These are phyloP conservation scores for Graphium sp. DNA, from an alignment of 2,329 filamentous ascomycete genomes.

Conservation along the genomic window DNA sequence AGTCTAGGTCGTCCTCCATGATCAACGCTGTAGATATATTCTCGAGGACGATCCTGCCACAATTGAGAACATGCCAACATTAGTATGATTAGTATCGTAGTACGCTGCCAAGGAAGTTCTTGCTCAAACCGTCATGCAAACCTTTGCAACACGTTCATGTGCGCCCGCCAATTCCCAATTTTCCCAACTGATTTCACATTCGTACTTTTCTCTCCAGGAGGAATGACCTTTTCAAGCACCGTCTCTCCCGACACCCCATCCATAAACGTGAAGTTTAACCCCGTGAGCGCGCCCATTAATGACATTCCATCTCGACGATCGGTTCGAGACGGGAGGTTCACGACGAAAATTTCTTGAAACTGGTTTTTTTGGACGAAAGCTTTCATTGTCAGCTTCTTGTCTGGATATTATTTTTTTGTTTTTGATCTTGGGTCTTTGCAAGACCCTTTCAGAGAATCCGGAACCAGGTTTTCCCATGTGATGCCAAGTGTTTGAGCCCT, in stretches of 20 bases:
- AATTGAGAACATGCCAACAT: too few relatives aligned
- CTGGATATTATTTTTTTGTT: not conserved
- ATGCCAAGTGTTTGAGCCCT: not conserved
- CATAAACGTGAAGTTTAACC: slow-evolving; percentile 25
- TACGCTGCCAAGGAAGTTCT: not conserved
- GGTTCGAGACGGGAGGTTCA: slow-evolving; percentile 29
- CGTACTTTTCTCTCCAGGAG: not conserved
- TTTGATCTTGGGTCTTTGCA: not conserved
- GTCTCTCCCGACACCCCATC: slow-evolving; percentile 22
- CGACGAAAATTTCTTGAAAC: slow-evolving; percentile 36
- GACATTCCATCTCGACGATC: slow-evolving; percentile 33
- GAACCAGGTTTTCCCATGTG: slow-evolving; percentile 1
- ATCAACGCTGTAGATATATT: slow-evolving; percentile 29
- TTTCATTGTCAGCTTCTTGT: not conserved
- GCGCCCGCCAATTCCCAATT: slow-evolving; percentile 16
- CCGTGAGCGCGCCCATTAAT: slow-evolving; percentile 25
- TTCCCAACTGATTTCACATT: slow-evolving; percentile 1
- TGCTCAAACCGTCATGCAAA: slow-evolving; percentile 7
- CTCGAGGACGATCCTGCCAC: slow-evolving; percentile 24
- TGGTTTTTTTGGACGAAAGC: slow-evolving; percentile 8
- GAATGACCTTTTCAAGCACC: slow-evolving; percentile 19
- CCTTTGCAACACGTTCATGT: slow-evolving; percentile 19
- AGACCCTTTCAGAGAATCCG: not conserved
- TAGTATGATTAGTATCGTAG: not conserved
- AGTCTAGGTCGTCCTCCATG: slow-evolving; percentile 40